phyloP scores from a whole-genome alignment of 1,139 yeast species.

The Lodderomyces metapsilosis region DNA sequence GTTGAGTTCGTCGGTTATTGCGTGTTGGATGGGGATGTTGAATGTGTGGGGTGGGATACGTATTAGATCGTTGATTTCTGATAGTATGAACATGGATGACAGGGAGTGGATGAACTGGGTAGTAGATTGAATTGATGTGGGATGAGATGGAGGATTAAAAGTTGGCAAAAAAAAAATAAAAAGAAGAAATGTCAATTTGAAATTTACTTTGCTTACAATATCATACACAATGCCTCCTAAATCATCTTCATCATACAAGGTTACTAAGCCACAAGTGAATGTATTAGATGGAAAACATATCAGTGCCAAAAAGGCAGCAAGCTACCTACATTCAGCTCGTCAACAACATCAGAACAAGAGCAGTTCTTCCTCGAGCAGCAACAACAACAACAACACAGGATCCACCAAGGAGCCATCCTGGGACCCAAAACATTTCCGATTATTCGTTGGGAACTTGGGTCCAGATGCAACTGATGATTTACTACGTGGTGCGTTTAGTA shows the following conservation, averaged over 20 bases:
- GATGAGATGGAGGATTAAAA: not conserved
- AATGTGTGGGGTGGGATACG: constrained; percentile 87
- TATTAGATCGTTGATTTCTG: constrained; percentile 77
- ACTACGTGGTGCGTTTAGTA: constrained; percentile 50
- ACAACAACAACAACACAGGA: constrained; percentile 3
- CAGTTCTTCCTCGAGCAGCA: no score
- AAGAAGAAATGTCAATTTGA: not conserved
- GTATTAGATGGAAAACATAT: constrained; percentile 8
- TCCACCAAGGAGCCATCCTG: constrained; percentile 40
- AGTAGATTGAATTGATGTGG: no score
- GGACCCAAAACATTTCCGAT: constrained; percentile 67
- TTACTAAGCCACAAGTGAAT: constrained; percentile 4
- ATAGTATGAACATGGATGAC: constrained; percentile 72
- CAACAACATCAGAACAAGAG: constrained; percentile 6
- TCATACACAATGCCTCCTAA: not conserved
- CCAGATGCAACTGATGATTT: constrained; percentile 62
- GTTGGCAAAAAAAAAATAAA: not conserved
- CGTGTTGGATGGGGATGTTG: constrained; percentile 64
- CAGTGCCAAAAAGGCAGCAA: constrained; percentile 35
- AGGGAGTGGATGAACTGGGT: not conserved
- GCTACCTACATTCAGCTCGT: constrained; percentile 29
- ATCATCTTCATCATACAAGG: not conserved
- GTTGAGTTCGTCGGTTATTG: constrained; percentile 79
- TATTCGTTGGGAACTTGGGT: constrained; percentile 75
- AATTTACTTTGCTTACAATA: no score